These are phyloP conservation scores for Mortierella sp. DNA, from an alignment of 371 early-diverging fungal genomes.

Conservation along the genomic window DNA sequence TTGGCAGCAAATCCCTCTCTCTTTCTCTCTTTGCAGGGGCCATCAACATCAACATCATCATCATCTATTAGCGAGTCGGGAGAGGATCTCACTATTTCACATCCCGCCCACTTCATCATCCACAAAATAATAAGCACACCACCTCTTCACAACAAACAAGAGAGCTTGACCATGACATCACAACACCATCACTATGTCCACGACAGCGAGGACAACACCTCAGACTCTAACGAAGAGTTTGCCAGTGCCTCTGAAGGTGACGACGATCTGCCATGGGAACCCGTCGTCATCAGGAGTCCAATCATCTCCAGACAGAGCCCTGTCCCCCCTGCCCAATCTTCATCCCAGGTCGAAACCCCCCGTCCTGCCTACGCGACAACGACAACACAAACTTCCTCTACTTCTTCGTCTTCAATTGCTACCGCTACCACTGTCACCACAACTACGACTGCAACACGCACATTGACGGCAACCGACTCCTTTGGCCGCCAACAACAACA, in stretches of 20 bases:
- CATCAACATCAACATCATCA: neutral
- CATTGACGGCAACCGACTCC: neutral
- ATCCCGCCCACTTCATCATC: neutral
- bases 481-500: neutral
- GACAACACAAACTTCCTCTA: neutral
- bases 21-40: neutral
- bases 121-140: neutral
- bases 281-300: slow-evolving; percentile 38
- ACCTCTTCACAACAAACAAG: neutral
- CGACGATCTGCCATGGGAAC: slow-evolving; percentile 55
- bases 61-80: neutral
- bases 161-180: slow-evolving; percentile 15
- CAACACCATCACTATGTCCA: slow-evolving; percentile 12
- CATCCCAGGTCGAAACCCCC: slow-evolving; percentile 10
- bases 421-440: neutral
- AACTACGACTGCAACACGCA: neutral
- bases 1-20: neutral
- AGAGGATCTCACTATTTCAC: neutral
- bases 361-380: slow-evolving; percentile 6
- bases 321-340: neutral
- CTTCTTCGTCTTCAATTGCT: neutral
- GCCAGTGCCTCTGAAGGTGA: slow-evolving; percentile 58
- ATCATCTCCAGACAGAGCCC: slow-evolving; percentile 35
- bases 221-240: slow-evolving; percentile 57
- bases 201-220: slow-evolving; percentile 32